A percentile compares a stretch with the other conserved stretches of the same genome.
These are phyloP conservation scores for Leptosphaerulina australis DNA, from an alignment of 2,329 filamentous ascomycete genomes.

Conservation along the genomic window DNA sequence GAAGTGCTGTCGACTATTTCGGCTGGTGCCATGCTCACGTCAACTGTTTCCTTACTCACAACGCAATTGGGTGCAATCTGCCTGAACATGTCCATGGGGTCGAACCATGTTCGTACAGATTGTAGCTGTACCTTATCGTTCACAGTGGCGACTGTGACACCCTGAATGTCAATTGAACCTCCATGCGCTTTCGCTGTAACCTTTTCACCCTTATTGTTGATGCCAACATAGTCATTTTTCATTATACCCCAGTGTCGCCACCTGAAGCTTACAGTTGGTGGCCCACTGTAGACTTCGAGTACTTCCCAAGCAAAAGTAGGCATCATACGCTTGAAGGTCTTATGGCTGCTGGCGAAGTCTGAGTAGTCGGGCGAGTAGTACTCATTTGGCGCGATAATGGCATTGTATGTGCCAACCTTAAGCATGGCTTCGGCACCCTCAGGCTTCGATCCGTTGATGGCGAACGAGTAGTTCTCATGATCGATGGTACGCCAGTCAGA, in stretches of 20 bases:
- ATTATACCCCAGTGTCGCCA: conserved; percentile 73
- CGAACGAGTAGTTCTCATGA: conserved; percentile 64
- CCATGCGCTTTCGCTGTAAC: conserved; percentile 67
- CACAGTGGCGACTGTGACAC: conserved; percentile 66
- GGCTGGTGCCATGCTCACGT: conserved; percentile 40
- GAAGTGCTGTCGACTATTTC: conserved; percentile 35
- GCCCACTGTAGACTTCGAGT: conserved; percentile 69
- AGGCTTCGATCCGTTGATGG: conserved; percentile 65
- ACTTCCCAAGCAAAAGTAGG: conserved; percentile 75
- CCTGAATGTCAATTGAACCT: conserved; percentile 66
- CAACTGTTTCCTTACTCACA: conserved; percentile 53
- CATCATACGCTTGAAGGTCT: conserved; percentile 76
- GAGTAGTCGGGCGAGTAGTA: conserved; percentile 68
- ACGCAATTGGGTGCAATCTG: conserved; percentile 63
- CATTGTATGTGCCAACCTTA: conserved; percentile 71
- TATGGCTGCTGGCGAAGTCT: conserved; percentile 69
- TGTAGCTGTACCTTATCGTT: conserved; percentile 65
- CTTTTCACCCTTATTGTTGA: conserved; percentile 68
- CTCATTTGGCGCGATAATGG: conserved; percentile 66
- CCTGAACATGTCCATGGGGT: conserved; percentile 69
- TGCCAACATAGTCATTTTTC: conserved; percentile 69
- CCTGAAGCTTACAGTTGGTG: conserved; percentile 65
- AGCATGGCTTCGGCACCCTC: conserved; percentile 69
- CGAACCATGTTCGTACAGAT: conserved; percentile 68
- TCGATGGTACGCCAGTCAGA: conserved; percentile 71